These are phyloP conservation scores for Truncatella angustata DNA, from an alignment of 2,329 filamentous ascomycete species.

Conservation along the genomic window DNA sequence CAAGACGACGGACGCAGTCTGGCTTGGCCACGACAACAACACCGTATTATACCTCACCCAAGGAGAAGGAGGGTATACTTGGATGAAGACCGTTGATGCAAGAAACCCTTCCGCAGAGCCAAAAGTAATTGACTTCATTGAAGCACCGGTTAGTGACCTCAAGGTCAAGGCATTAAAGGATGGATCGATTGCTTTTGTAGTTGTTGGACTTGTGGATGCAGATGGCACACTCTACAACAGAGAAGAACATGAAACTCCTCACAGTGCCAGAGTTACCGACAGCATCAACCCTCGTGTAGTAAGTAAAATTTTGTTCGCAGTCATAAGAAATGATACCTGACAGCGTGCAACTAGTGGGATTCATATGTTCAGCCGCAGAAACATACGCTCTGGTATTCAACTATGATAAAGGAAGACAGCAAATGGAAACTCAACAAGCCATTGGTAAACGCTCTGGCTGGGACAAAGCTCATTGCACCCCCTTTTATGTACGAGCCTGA, in stretches of 20 bases:
- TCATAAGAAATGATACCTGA: neutral
- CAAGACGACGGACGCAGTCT: slow-evolving; percentile 31
- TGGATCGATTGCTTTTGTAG: slow-evolving; percentile 34
- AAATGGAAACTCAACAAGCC: slow-evolving; percentile 27
- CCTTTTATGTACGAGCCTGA: slow-evolving; percentile 22
- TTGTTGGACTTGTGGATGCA: slow-evolving; percentile 29
- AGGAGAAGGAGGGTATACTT: slow-evolving; percentile 27
- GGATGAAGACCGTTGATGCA: slow-evolving; percentile 27
- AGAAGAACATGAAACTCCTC: slow-evolving; percentile 19
- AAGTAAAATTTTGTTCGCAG: slow-evolving; percentile 18
- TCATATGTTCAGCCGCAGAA: slow-evolving; percentile 27
- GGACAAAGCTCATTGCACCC: slow-evolving; percentile 31
- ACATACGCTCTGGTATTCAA: slow-evolving; percentile 38
- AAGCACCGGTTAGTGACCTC: slow-evolving; percentile 29
- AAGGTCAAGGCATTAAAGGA: slow-evolving; percentile 32
- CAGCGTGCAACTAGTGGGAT: slow-evolving; percentile 26
- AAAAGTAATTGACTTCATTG: slow-evolving; percentile 28
- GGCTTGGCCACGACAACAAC: slow-evolving; percentile 31
- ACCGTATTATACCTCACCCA: slow-evolving; percentile 32
- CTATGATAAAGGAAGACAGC: slow-evolving; percentile 24
- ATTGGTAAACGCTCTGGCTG: slow-evolving; percentile 32
- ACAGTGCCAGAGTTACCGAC: slow-evolving; percentile 34
- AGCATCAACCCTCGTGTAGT: slow-evolving; percentile 31
- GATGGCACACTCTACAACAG: slow-evolving; percentile 33
- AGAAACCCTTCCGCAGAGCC: slow-evolving; percentile 18